A percentile compares a stretch with the other conserved stretches of the same genome.
These are phyloP conservation scores for Pichia cabralensis DNA, from an alignment of 805 yeast genomes.

Conservation along the genomic window DNA sequence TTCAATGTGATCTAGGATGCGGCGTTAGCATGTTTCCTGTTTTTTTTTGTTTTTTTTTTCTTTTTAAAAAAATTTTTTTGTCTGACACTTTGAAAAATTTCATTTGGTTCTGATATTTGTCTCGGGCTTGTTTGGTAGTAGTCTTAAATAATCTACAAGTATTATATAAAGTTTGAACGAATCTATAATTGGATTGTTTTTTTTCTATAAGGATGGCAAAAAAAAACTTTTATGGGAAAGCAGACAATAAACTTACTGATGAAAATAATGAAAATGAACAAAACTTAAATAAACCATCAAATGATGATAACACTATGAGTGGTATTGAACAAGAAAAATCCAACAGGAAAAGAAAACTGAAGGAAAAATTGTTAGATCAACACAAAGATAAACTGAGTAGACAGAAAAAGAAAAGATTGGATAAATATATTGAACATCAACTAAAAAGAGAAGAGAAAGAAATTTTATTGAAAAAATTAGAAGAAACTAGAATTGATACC, in stretches of 20 bases:
- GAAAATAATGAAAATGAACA: neutral
- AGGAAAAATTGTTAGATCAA: conserved; percentile 46
- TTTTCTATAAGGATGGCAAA: conserved; percentile 3
- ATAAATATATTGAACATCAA: conserved; percentile 88
- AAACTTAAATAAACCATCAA: neutral
- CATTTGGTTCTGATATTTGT: too few relatives aligned
- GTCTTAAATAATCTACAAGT: too few relatives aligned
- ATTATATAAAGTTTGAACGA: too few relatives aligned
- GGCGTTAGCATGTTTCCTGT: too few relatives aligned
- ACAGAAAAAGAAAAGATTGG: conserved; percentile 68
- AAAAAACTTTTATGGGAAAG: conserved; percentile 9
- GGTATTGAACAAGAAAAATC: conserved; percentile 47
- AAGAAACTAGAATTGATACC: conserved; percentile 62
- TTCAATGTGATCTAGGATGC: too few relatives aligned
- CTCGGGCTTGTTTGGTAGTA: too few relatives aligned
- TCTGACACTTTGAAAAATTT: too few relatives aligned
- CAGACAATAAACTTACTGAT: conserved; percentile 1
- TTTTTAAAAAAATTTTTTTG: too few relatives aligned
- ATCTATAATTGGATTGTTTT: too few relatives aligned
- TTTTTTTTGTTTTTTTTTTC: too few relatives aligned
- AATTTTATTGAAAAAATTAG: conserved; percentile 60
- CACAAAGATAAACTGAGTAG: conserved; percentile 60
- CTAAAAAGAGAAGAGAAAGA: conserved; percentile 82
- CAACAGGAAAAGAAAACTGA: conserved; percentile 55
- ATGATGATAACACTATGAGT: conserved; percentile 34